These are phyloP conservation scores for Penicillium robsamsonii DNA, from an alignment of 495 filamentous ascomycete genomes.

Conservation along the genomic window DNA sequence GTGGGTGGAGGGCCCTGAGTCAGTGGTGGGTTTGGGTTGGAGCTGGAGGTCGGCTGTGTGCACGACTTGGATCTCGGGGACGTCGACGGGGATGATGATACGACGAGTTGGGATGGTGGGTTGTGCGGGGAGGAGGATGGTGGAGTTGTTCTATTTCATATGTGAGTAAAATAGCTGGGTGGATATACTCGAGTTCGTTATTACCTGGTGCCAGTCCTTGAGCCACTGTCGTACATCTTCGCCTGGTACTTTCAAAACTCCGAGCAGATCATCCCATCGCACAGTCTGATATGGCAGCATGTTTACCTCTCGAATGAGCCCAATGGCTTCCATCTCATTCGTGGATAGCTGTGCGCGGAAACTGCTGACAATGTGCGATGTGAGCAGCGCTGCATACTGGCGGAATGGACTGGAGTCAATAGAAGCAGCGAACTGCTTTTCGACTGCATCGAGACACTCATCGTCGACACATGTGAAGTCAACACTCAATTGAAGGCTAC, in stretches of 20 bases:
- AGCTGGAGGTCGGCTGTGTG: slow-evolving; percentile 76
- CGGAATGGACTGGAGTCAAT: slow-evolving; percentile 45
- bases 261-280: slow-evolving; percentile 43
- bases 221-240: slow-evolving; percentile 44
- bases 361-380: slow-evolving; percentile 49
- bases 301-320: slow-evolving; percentile 45
- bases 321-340: slow-evolving; percentile 56
- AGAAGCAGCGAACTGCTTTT: slow-evolving; percentile 40
- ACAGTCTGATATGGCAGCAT: slow-evolving; percentile 38
- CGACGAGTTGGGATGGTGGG: slow-evolving; percentile 38
- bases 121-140: slow-evolving; percentile 35
- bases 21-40: slow-evolving; percentile 25
- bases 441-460: slow-evolving; percentile 44
- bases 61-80: slow-evolving; percentile 82
- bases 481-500: slow-evolving; percentile 64
- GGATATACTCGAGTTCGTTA: slow-evolving; percentile 10
- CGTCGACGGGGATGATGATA: slow-evolving; percentile 64
- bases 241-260: slow-evolving; percentile 37
- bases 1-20: slow-evolving; percentile 31
- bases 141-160: slow-evolving; percentile 32
- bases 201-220: slow-evolving; percentile 48
- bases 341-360: slow-evolving; percentile 53
- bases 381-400: slow-evolving; percentile 47
- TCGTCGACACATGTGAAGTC: slow-evolving; percentile 79
- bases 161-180: slow-evolving; percentile 8